Evolutionary conservation across 208 protist species (phyloP).

Genomic region (Crithidia brevicula): DNA sequence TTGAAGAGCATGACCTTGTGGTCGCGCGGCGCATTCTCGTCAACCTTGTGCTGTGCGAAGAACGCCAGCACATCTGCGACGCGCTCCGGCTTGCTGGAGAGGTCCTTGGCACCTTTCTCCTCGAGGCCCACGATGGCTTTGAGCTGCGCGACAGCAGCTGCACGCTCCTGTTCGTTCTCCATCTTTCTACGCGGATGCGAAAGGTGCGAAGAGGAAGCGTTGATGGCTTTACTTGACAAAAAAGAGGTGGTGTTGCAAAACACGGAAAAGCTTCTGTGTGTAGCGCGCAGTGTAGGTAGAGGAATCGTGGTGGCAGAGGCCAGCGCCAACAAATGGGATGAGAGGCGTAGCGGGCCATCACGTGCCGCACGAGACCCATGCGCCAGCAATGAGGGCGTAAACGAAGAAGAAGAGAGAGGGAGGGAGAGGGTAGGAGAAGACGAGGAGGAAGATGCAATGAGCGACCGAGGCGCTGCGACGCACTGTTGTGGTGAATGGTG

Average conservation of each 20-base stretch:
- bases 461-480: neutral
- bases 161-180: slow-evolving; percentile 33
- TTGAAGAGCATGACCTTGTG: slow-evolving; percentile 89
- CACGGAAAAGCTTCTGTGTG: slow-evolving; percentile 12
- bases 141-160: slow-evolving; percentile 50
- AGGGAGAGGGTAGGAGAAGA: slow-evolving; percentile 3
- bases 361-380: too few relatives aligned
- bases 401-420: neutral
- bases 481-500: neutral
- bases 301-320: neutral
- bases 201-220: neutral
- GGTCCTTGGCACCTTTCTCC: slow-evolving; percentile 87
- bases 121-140: slow-evolving; percentile 86
- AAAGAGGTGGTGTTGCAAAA: neutral
- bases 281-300: neutral
- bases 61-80: slow-evolving; percentile 83
- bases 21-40: slow-evolving; percentile 58
- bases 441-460: neutral
- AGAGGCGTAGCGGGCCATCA: neutral
- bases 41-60: slow-evolving; percentile 63
- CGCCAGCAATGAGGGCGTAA: neutral
- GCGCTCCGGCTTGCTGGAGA: slow-evolving; percentile 86
- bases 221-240: neutral
- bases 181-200: slow-evolving; percentile 2
- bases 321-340: neutral